Conservation (phyloP, 2,329 filamentous ascomycete genomes). For the Amylocarpus encephaloides region DNA sequence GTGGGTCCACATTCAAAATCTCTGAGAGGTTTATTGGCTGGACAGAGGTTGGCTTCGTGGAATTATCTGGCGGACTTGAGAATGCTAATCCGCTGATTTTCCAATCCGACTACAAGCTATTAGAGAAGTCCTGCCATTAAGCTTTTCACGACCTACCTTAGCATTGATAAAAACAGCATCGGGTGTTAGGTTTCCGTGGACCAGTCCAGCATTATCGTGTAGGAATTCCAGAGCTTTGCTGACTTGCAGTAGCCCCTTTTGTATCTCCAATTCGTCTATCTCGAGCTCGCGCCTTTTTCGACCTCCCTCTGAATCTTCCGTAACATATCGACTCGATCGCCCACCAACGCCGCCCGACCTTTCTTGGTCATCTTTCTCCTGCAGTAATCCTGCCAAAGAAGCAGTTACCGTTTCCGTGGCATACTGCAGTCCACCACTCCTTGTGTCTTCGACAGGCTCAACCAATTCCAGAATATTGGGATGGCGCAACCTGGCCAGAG, state of each 20-base stretch:
- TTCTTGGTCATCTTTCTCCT: conserved; percentile 87
- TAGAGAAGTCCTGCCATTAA: conserved; percentile 20
- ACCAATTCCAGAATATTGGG: conserved; percentile 88
- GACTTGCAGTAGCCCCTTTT: conserved; percentile 89
- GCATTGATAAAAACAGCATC: conserved; percentile 91
- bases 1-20: conserved; percentile 75
- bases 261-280: conserved; percentile 94
- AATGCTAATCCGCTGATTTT: conserved; percentile 95
- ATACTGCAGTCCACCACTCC: conserved; percentile 88
- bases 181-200: conserved; percentile 91
- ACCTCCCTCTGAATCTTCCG: conserved; percentile 70
- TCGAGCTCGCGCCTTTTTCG: conserved; percentile 74
- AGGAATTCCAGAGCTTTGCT: conserved; percentile 92
- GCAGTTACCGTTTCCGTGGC: conserved; percentile 87
- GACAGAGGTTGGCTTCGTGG: conserved; percentile 67
- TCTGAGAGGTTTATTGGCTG: conserved; percentile 77
- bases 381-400: conserved; percentile 73
- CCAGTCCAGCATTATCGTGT: conserved; percentile 87
- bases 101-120: conserved; percentile 73
- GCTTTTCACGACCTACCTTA: conserved; percentile 52
- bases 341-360: conserved; percentile 60
- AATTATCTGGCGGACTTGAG: conserved; percentile 71
- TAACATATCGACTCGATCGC: conserved; percentile 70
- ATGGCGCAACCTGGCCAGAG: conserved; percentile 79
- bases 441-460: conserved; percentile 91